Evolutionary conservation across 305 asterid species (phyloP).

Genomic region (Fraxinus greggii): DNA sequence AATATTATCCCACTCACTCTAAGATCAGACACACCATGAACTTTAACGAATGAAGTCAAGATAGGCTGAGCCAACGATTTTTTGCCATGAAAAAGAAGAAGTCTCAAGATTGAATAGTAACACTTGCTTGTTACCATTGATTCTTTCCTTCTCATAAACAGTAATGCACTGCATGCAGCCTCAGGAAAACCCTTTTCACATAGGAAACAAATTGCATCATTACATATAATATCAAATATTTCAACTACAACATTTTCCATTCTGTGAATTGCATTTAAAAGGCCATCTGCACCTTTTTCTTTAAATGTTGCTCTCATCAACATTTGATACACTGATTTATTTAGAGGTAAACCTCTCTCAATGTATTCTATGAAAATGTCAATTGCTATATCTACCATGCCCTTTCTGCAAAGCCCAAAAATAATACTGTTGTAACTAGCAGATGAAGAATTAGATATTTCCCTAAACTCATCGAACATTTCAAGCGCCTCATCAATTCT

Average conservation of each 20-base stretch:
- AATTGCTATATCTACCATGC: conserved; percentile 54
- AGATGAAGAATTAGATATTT: conserved; percentile 45
- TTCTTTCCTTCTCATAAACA: conserved; percentile 42
- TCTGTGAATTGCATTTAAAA: conserved; percentile 40
- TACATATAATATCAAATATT: conserved; percentile 36
- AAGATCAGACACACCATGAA: conserved; percentile 48
- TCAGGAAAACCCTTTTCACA: conserved; percentile 52
- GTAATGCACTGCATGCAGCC: conserved; percentile 41
- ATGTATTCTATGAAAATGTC: conserved; percentile 57
- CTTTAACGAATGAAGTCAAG: conserved; percentile 55
- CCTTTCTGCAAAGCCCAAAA: conserved; percentile 54
- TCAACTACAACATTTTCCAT: conserved; percentile 40
- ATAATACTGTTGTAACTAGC: conserved; percentile 55
- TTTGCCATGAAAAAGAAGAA: conserved; percentile 52
- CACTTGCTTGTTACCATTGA: conserved; percentile 33
- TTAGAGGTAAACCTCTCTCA: conserved; percentile 41
- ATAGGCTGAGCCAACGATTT: conserved; percentile 38
- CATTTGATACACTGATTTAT: conserved; percentile 38
- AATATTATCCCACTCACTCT: conserved; percentile 38
- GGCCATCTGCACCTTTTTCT: conserved; percentile 45
- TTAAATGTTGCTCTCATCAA: conserved; percentile 41
- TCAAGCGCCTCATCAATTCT: conserved; percentile 68
- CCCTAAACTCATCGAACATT: conserved; percentile 53
- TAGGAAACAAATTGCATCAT: conserved; percentile 42
- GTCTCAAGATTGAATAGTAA: conserved; percentile 49